Percentiles rank a stretch among this genome's conserved stretches.
Evolutionary conservation across 2,329 filamentous ascomycete species (phyloP).

Genomic region (Zalaria obscura): DNA sequence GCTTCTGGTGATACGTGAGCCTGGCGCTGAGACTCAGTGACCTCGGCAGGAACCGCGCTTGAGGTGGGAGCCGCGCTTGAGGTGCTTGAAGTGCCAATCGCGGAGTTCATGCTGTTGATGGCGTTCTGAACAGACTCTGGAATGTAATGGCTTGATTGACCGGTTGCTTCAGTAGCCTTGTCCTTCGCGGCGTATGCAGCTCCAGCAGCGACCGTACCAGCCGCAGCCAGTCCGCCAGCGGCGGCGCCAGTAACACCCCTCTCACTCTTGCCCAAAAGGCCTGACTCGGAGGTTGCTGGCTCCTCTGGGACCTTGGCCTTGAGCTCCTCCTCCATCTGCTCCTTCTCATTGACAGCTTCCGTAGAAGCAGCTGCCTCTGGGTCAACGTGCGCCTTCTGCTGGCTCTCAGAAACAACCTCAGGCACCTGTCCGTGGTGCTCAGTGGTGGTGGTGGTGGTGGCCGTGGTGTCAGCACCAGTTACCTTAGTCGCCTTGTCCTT

Average conservation of each 20-base stretch:
- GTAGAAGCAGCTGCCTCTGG: slow-evolving; percentile 55
- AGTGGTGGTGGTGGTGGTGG: not conserved
- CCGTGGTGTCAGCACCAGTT: not conserved
- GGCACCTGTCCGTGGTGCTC: slow-evolving; percentile 28
- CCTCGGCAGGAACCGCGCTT: slow-evolving; percentile 13
- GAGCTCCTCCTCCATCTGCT: slow-evolving; percentile 54
- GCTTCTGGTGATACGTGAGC: slow-evolving; percentile 56
- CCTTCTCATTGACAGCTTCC: slow-evolving; percentile 30
- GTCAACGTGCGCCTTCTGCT: slow-evolving; percentile 46
- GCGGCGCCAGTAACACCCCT: slow-evolving; percentile 16
- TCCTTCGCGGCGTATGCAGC: slow-evolving; percentile 19
- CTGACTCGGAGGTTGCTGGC: slow-evolving; percentile 10
- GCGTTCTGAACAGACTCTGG: slow-evolving; percentile 27
- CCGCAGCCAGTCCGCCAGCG: slow-evolving; percentile 27
- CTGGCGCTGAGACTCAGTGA: slow-evolving; percentile 15
- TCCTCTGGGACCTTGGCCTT: slow-evolving; percentile 41
- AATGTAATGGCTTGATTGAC: slow-evolving; percentile 27
- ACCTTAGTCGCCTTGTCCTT: slow-evolving; percentile 17
- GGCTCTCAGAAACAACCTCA: slow-evolving; percentile 37
- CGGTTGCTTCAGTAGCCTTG: slow-evolving; percentile 21
- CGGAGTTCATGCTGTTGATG: slow-evolving; percentile 23
- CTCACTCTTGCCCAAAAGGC: slow-evolving; percentile 22
- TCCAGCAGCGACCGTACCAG: slow-evolving; percentile 21
- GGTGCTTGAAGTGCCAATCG: slow-evolving; percentile 6
- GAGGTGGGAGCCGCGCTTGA: slow-evolving; percentile 14